A percentile compares a stretch with the other conserved stretches of the same genome.
Evolutionary conservation across 1,139 yeast species (phyloP).

Genomic region (Kodamaea fungicola): DNA sequence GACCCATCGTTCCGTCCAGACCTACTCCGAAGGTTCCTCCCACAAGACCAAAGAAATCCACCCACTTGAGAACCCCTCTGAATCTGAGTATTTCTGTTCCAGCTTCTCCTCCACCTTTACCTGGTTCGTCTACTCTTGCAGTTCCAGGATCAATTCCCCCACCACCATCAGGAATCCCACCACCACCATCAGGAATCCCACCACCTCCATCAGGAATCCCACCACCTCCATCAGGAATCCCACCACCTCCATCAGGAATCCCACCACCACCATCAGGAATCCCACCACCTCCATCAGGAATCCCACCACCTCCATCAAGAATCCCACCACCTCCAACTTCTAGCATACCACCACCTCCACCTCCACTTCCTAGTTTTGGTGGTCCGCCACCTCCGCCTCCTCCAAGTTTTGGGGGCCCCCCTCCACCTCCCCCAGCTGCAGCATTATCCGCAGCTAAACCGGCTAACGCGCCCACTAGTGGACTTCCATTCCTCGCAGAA

Average conservation of each 20-base stretch:
- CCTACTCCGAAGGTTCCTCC: conserved; percentile 26
- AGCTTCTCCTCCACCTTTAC: conserved; percentile 7
- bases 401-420: too few relatives aligned
- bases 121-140: not conserved
- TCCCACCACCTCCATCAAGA: conserved; percentile 14
- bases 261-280: conserved; percentile 1
- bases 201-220: conserved; percentile 21
- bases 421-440: conserved; percentile 2
- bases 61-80: conserved; percentile 22
- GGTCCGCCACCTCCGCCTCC: not conserved
- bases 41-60: conserved; percentile 28
- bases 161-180: conserved; percentile 18
- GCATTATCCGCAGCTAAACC: conserved; percentile 9
- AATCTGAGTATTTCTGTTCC: conserved; percentile 2
- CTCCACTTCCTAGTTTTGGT: conserved; percentile 1
- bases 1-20: conserved; percentile 6
- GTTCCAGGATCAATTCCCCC: conserved; percentile 13
- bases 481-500: conserved; percentile 40
- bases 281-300: conserved; percentile 10
- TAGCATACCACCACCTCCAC: conserved; percentile 12
- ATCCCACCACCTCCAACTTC: conserved; percentile 10
- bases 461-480: conserved; percentile 23
- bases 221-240: conserved; percentile 11
- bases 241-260: conserved; percentile 11
- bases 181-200: conserved; percentile 11